These are phyloP conservation scores for Psilocybe tampanensis DNA, from an alignment of 768 basidiomycete species.

Conservation along the genomic window DNA sequence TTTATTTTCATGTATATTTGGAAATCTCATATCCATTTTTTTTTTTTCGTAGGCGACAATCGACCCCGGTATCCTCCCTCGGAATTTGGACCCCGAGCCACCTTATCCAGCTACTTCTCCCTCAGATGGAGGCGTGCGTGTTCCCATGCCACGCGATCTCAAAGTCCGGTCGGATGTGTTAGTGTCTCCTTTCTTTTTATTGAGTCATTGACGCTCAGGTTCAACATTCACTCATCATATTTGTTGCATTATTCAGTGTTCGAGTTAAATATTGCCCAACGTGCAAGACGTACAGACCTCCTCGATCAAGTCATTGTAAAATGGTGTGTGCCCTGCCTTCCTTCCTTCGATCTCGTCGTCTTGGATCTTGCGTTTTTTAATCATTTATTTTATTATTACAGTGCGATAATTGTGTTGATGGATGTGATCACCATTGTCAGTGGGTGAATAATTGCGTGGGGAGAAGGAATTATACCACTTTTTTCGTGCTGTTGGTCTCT, in stretches of 20 bases:
- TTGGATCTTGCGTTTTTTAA: too few relatives aligned
- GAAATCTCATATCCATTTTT: slow-evolving; percentile 3
- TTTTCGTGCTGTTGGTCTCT: slow-evolving; percentile 80
- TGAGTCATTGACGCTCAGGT: too few relatives aligned
- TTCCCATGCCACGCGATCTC: slow-evolving; percentile 80
- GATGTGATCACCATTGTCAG: slow-evolving; percentile 90
- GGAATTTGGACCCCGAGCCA: slow-evolving; percentile 84
- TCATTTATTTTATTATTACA: slow-evolving; percentile 35
- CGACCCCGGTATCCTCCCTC: slow-evolving; percentile 89
- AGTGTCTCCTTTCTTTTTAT: slow-evolving; percentile 26
- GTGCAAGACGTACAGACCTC: slow-evolving; percentile 91
- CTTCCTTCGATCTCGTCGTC: too few relatives aligned
- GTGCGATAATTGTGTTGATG: slow-evolving; percentile 98
- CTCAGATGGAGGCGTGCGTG: slow-evolving; percentile 60
- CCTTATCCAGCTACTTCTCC: slow-evolving; percentile 68
- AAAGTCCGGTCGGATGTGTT: slow-evolving; percentile 78
- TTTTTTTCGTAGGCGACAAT: slow-evolving; percentile 57
- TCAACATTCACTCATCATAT: too few relatives aligned
- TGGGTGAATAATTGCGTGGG: slow-evolving; percentile 98
- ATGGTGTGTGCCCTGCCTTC: slow-evolving; percentile 57
- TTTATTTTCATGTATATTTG: not conserved
- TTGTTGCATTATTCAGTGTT: slow-evolving; percentile 51
- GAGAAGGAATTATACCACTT: slow-evolving; percentile 92
- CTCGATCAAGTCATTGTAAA: slow-evolving; percentile 94
- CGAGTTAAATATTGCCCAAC: slow-evolving; percentile 94